These are phyloP conservation scores for Pyricularia sp. DNA, from an alignment of 2,329 filamentous ascomycete species.

Conservation along the genomic window DNA sequence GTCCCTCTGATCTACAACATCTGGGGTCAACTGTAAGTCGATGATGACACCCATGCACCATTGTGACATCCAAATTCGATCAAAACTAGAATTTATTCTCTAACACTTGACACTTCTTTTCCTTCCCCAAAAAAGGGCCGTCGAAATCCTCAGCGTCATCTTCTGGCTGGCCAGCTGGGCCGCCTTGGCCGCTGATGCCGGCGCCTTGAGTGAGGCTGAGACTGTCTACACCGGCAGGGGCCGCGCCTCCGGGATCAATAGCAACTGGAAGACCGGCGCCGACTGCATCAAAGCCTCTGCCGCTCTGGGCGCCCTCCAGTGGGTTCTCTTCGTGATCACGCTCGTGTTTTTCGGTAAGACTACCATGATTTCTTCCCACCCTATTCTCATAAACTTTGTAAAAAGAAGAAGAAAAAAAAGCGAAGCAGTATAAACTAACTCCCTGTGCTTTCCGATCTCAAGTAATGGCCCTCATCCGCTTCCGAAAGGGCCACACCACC, in stretches of 20 bases:
- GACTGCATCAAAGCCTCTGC: conserved; percentile 13
- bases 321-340: conserved; percentile 12
- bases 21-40: conserved; percentile 10
- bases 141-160: conserved; percentile 11
- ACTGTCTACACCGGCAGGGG: background rate
- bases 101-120: too few relatives aligned
- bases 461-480: conserved; percentile 4
- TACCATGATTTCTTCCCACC: background rate
- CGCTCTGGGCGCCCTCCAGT: conserved; percentile 12
- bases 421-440: background rate
- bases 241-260: background rate
- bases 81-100: too few relatives aligned
- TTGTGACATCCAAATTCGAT: background rate
- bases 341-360: conserved; percentile 10
- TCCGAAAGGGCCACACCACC: background rate
- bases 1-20: conserved; percentile 10
- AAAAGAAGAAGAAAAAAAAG: background rate
- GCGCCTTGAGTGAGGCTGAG: conserved; percentile 1
- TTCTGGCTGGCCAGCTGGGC: conserved; percentile 14
- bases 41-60: background rate
- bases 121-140: conserved; percentile 3
- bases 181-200: conserved; percentile 12
- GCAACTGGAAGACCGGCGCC: conserved; percentile 5
- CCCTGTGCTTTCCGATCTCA: background rate
- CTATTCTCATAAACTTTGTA: background rate